These are phyloP conservation scores for Microthyrium microscopicum DNA, from an alignment of 2,329 filamentous ascomycete genomes.

Conservation along the genomic window DNA sequence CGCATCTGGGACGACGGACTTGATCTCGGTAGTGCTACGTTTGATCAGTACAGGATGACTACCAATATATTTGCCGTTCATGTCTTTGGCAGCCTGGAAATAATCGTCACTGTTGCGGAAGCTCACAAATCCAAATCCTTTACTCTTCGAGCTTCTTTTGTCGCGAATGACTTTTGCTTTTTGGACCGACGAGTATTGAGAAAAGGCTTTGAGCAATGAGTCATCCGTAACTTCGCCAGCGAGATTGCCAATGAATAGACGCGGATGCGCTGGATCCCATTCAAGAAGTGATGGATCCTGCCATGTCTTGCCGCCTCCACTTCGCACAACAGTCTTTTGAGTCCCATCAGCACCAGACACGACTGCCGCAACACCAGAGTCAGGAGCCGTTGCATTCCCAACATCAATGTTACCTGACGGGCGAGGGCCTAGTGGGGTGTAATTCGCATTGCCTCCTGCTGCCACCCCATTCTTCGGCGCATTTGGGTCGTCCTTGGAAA, in stretches of 20 bases:
- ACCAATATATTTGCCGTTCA: slow-evolving; percentile 98
- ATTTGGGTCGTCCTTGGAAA: slow-evolving; percentile 39
- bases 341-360: slow-evolving; percentile 37
- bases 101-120: slow-evolving; percentile 93
- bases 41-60: slow-evolving; percentile 82
- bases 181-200: slow-evolving; percentile 70
- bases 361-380: slow-evolving; percentile 24
- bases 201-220: slow-evolving; percentile 82
- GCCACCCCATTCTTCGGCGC: slow-evolving; percentile 21
- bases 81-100: slow-evolving; percentile 90
- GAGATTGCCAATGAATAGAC: slow-evolving; percentile 90
- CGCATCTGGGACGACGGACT: slow-evolving; percentile 44
- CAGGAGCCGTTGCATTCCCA: slow-evolving; percentile 29
- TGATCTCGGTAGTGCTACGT: slow-evolving; percentile 84
- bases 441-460: slow-evolving; percentile 27
- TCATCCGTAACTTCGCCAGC: slow-evolving; percentile 97
- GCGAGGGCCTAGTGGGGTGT: slow-evolving; percentile 9
- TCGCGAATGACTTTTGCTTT: slow-evolving; percentile 90
- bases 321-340: slow-evolving; percentile 73
- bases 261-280: slow-evolving; percentile 89
- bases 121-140: slow-evolving; percentile 91
- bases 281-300: slow-evolving; percentile 75
- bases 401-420: slow-evolving; percentile 16
- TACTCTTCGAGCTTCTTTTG: slow-evolving; percentile 90
- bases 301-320: slow-evolving; percentile 87